These are phyloP conservation scores for Fusarium setosum DNA, from an alignment of 2,329 filamentous ascomycete genomes.

Conservation along the genomic window DNA sequence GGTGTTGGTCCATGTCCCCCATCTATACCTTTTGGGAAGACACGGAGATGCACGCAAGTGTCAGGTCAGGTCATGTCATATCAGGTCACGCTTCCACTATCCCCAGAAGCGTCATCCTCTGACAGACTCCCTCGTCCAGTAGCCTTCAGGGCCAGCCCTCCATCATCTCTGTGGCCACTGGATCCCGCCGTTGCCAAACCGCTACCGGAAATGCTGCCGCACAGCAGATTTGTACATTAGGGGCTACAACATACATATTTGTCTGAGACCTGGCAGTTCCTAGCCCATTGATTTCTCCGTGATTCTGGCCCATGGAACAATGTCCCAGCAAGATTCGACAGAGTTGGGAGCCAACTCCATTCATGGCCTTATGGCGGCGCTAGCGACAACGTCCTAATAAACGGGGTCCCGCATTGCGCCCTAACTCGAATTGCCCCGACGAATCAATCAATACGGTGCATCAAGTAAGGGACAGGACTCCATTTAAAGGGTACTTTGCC, in stretches of 20 bases:
- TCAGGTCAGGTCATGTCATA: constrained; percentile 44
- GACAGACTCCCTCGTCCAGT: constrained; percentile 34
- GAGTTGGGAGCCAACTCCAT: constrained; percentile 18
- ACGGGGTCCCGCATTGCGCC: constrained; percentile 32
- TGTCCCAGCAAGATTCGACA: constrained; percentile 15
- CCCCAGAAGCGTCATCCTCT: constrained; percentile 35
- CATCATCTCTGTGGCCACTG: constrained; percentile 24
- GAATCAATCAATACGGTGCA: constrained; percentile 37
- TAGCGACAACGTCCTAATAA: constrained; percentile 39
- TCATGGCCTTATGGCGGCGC: constrained; percentile 31
- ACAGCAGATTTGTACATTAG: constrained; percentile 7
- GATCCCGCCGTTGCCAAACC: constrained; percentile 21
- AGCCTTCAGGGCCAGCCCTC: constrained; percentile 35
- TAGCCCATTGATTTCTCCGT: constrained; percentile 3
- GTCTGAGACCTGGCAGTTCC: constrained; percentile 20
- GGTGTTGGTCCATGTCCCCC: constrained; percentile 3
- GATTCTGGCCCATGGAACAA: not conserved
- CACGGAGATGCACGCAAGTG: constrained; percentile 34
- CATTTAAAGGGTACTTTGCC: too few relatives aligned
- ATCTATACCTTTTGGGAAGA: constrained; percentile 4
- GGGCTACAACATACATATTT: not conserved
- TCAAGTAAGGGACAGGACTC: too few relatives aligned
- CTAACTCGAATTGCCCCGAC: constrained; percentile 19
- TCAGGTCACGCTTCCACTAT: constrained; percentile 42
- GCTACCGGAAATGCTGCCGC: constrained; percentile 13